These are phyloP conservation scores for Apiotrichum sp. DNA, from an alignment of 1,284 basidiomycete genomes.

Conservation along the genomic window DNA sequence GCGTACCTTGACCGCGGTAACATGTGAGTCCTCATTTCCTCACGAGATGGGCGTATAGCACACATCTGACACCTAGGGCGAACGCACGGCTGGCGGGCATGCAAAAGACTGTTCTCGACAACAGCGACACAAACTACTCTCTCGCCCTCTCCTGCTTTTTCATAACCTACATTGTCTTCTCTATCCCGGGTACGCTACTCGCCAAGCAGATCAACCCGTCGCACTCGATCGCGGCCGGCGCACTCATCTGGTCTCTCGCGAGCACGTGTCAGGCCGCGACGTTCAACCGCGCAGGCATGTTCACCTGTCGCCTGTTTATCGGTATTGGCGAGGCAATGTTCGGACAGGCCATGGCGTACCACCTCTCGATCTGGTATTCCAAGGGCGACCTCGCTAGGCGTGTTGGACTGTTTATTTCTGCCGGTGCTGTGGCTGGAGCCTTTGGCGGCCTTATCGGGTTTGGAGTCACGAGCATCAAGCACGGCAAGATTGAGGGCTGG, in stretches of 20 bases:
- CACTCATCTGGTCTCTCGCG: conserved; percentile 46
- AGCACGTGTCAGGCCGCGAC: conserved; percentile 46
- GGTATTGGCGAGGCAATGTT: conserved; percentile 45
- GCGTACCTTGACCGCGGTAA: conserved; percentile 49
- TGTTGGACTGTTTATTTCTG: conserved; percentile 49
- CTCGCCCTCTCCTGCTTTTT: conserved; percentile 46
- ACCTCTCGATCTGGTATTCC: conserved; percentile 42
- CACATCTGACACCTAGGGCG: conserved; percentile 15
- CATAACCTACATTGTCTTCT: conserved; percentile 45
- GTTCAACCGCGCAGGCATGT: conserved; percentile 38
- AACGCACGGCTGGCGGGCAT: conserved; percentile 46
- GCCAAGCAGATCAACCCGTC: conserved; percentile 43
- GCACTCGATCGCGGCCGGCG: conserved; percentile 44
- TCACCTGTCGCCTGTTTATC: conserved; percentile 46
- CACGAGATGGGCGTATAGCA: neutral
- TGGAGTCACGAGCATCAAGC: conserved; percentile 41
- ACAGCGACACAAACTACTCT: conserved; percentile 42
- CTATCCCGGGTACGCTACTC: conserved; percentile 39
- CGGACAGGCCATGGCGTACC: conserved; percentile 42
- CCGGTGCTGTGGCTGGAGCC: conserved; percentile 43
- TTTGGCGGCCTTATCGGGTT: conserved; percentile 44
- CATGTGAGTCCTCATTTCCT: conserved; percentile 19
- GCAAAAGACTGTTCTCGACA: conserved; percentile 33
- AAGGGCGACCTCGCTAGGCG: conserved; percentile 48
- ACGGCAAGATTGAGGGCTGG: conserved; percentile 31